Evolutionary conservation across 2,329 filamentous ascomycete species (phyloP).

Genomic region (Aspergillus sp.): DNA sequence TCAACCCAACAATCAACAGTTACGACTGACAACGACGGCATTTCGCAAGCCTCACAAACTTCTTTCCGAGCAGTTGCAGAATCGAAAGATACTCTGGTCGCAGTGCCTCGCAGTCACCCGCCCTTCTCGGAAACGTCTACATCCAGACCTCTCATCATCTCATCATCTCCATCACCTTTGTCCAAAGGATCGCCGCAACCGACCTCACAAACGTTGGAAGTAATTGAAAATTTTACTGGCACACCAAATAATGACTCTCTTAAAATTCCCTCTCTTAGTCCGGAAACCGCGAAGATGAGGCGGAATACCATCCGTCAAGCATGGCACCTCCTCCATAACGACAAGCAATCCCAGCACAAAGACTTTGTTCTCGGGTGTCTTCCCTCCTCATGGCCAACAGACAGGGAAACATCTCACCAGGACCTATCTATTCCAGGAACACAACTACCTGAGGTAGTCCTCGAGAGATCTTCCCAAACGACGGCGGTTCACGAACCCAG

Average conservation of each 20-base stretch:
- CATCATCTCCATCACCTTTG: constrained; percentile 1
- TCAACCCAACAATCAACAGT: constrained; percentile 23
- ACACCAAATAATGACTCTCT: constrained; percentile 2
- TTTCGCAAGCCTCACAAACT: background rate
- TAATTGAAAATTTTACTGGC: constrained; percentile 5
- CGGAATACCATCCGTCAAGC: constrained; percentile 27
- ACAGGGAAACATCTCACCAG: constrained; percentile 2
- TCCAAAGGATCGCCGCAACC: constrained; percentile 5
- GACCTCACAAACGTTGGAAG: constrained; percentile 5
- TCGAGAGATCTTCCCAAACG: background rate
- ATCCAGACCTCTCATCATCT: background rate
- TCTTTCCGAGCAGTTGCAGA: background rate
- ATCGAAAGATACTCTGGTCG: background rate
- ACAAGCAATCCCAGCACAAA: constrained; percentile 15
- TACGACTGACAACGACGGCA: constrained; percentile 6
- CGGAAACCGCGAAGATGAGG: constrained; percentile 15
- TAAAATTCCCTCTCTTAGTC: constrained; percentile 1
- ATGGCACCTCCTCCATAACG: constrained; percentile 23
- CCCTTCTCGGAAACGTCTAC: background rate
- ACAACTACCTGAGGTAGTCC: background rate
- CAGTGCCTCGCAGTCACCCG: background rate
- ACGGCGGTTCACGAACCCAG: background rate
- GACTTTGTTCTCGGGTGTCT: constrained; percentile 28
- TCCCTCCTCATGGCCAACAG: constrained; percentile 27
- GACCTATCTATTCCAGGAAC: background rate